phyloP scores from a whole-genome alignment of 2,329 filamentous ascomycete genomes.

The Podosphaera leucotricha region DNA sequence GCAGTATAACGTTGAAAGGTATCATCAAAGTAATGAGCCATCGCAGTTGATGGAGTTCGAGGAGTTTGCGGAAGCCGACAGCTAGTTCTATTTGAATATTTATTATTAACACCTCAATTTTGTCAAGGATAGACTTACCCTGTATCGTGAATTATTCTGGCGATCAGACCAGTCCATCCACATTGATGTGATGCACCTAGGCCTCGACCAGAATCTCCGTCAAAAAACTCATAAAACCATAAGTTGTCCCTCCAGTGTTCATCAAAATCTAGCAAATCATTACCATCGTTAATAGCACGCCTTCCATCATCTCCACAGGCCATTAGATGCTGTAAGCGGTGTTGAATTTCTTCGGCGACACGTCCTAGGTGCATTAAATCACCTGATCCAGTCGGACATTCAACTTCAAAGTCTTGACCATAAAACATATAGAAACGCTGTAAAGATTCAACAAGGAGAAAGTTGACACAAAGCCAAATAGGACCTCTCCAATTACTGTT shows the following conservation, averaged over 20 bases:
- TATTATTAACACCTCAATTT: constrained; percentile 2
- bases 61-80: constrained; percentile 86
- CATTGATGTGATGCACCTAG: constrained; percentile 86
- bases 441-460: constrained; percentile 79
- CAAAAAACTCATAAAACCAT: constrained; percentile 97
- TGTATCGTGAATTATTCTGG: constrained; percentile 93
- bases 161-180: constrained; percentile 87
- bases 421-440: constrained; percentile 94
- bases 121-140: constrained; percentile 35
- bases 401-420: constrained; percentile 65
- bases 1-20: constrained; percentile 38
- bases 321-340: constrained; percentile 81
- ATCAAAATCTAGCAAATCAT: constrained; percentile 72
- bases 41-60: constrained; percentile 59
- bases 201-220: constrained; percentile 72
- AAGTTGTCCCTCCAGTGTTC: constrained; percentile 80
- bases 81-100: constrained; percentile 37
- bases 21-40: constrained; percentile 90
- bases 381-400: constrained; percentile 82
- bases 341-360: constrained; percentile 84
- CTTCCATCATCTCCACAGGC: constrained; percentile 63
- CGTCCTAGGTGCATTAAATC: constrained; percentile 91
- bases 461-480: constrained; percentile 92
- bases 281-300: constrained; percentile 68
- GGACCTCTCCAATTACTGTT: constrained; percentile 97